Base-by-base conservation (phyloP, 1,284 basidiomycete genomes). In the Cutaneotrichosporon sp. region DNA sequence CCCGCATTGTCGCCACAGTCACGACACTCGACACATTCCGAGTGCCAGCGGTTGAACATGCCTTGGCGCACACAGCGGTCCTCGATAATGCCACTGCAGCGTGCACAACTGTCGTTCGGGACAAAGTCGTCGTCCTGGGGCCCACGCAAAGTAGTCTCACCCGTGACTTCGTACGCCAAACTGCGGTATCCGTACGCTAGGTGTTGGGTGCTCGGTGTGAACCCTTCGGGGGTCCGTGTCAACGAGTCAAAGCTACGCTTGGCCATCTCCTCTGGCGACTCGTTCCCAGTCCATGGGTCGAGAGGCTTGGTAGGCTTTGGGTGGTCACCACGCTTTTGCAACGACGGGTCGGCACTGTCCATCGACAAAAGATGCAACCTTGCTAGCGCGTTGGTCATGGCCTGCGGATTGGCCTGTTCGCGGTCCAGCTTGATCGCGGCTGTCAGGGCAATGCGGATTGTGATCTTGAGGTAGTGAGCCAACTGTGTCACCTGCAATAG, bases 381-480 rank as follows among this genome's bases (percentile, higher is more conserved):
- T 63, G 91, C 90, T 55, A 99, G 81, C 78, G 97, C 97, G 50
- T 84, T 85, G 5, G 84, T 78, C 80, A 98, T 88, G 0, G 92
- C 91, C 53, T 87, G 84, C 31, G 82, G 80, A 49, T 89, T 84
- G 58, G 79, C 82, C 65, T 89, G 83, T 66, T 98, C 94, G 55
- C 92, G 81, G 74, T 98, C 96, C 39, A 99, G 81, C 75, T 90
- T 96, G 61, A 99, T 82, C 3, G 93, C 90, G 17, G 92, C 92
- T 0, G 96, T 97, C 39, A 99, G 79, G 7, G 96, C 93, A 59
- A 99, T 97, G 45, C 94, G 87, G 65, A 99, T 99, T 49, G 98
- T 83, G 71, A 99, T 97, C 79, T 99, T 99, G 71, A 99, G 85
- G 75, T 98, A 98, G 75, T 99, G 94, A 4, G 94, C 94, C 26